Base-by-base conservation (phyloP, 805 yeast species). In the Candida coquimbonensis region DNA sequence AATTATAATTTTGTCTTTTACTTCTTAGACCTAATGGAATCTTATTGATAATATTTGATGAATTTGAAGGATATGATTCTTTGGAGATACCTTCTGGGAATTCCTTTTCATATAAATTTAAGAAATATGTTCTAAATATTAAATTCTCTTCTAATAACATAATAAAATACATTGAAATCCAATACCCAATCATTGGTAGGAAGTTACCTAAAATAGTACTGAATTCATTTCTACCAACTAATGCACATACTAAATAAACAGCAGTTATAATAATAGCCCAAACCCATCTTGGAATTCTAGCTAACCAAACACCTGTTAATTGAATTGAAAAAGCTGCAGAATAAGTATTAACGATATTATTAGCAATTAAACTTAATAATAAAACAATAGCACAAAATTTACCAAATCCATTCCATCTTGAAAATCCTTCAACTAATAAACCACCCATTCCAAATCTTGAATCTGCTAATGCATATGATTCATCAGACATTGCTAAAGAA, bases 161-260 rank as follows among this genome's bases (percentile, higher is more conserved):
- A n/a, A 77, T 74, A 55, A 82, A 77, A 62, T 87, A 88, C 67
- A 87, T 85, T 47, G 90, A 78, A 46, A 86, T 77, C 96, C 96
- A 87, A 65, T 87, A 87, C 2, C 95, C 95, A 48, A 87, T 76
- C 96, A 87, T 87, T 9, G 96, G 96, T 56, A 87, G 68, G 64
- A 87, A 87, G 57, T 87, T 87, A 11, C 87, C 80, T 53, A 87
- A 67, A 49, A 88, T 86, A 3, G 78, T 71, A 46, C 87, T 71
- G 60, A 88, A 83, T 54, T 81, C 80, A 59, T 82, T 67, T 54
- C 83, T 73, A 11, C 96, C 96, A 21, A 77, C 90, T 48, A 87
- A 65, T 1, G 95, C 81, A 60, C 87, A 75, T 4, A 83, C 78
- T 50, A 85, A 68, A 56, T 81, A 84, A 21, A 84, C 66, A 1